Conservation (phyloP, 2,329 filamentous ascomycete species). For the Thielaviopsis musarum region DNA sequence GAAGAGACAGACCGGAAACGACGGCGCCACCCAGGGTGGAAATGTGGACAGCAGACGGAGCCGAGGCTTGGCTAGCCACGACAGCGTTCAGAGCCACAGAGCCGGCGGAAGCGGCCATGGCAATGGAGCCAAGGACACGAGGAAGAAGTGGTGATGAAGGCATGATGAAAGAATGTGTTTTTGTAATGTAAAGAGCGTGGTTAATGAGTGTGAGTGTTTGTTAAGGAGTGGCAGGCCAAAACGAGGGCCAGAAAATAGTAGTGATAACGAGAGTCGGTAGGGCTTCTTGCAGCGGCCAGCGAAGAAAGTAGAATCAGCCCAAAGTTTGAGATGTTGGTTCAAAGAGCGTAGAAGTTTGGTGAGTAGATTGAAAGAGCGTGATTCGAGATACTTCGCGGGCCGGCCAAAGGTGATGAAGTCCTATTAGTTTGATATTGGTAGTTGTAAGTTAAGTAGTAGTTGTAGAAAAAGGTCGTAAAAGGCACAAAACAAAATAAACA, state of each 20-base stretch:
- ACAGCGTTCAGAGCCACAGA: constrained; percentile 6
- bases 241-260: neutral
- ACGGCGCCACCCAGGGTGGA: constrained; percentile 4
- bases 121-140: constrained; percentile 5
- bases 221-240: neutral
- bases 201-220: neutral
- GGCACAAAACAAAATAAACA: neutral
- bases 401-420: neutral
- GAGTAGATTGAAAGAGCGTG: neutral
- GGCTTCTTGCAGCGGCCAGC: neutral
- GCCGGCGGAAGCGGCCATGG: constrained; percentile 5
- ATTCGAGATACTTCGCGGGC: neutral
- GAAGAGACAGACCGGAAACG: constrained; percentile 6
- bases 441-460: neutral
- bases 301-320: neutral
- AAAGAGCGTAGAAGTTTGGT: neutral
- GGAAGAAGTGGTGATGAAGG: constrained; percentile 1
- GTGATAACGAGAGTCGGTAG: neutral
- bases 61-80: constrained; percentile 6
- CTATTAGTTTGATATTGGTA: neutral
- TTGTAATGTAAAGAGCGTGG: neutral
- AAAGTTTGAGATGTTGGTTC: neutral
- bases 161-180: constrained; percentile 4
- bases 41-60: constrained; percentile 7
- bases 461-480: neutral